phyloP scores from a whole-genome alignment of 1,284 basidiomycete genomes.

The Irpex rosettiformis region DNA sequence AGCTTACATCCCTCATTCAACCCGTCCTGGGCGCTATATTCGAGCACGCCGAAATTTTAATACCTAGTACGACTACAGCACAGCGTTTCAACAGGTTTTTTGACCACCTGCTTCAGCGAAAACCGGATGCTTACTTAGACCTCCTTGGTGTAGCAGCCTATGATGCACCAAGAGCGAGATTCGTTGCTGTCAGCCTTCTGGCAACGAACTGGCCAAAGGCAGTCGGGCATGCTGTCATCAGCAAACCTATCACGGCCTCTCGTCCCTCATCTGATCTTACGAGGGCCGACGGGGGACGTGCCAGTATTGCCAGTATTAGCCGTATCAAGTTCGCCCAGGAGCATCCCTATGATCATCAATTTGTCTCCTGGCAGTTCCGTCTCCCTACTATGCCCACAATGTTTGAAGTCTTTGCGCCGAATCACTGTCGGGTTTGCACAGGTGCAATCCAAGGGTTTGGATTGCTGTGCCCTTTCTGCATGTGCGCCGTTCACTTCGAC shows the following conservation, averaged over 20 bases:
- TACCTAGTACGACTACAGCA: constrained; percentile 32
- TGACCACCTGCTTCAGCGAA: constrained; percentile 52
- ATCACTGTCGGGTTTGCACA: constrained; percentile 53
- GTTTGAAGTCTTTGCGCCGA: constrained; percentile 33
- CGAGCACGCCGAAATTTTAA: constrained; percentile 45
- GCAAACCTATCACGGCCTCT: constrained; percentile 36
- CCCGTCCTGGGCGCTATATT: constrained; percentile 58
- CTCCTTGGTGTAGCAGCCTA: constrained; percentile 69
- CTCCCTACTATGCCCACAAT: constrained; percentile 23
- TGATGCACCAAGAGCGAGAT: constrained; percentile 51
- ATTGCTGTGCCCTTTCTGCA: constrained; percentile 62
- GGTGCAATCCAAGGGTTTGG: constrained; percentile 55
- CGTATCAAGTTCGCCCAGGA: constrained; percentile 17
- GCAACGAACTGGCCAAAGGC: constrained; percentile 62
- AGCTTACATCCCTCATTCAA: constrained; percentile 54
- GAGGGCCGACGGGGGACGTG: constrained; percentile 26
- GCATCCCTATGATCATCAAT: constrained; percentile 54
- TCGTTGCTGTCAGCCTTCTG: constrained; percentile 53
- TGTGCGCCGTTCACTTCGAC: constrained; percentile 63
- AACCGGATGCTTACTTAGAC: constrained; percentile 68
- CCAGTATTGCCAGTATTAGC: constrained; percentile 2
- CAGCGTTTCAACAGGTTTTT: constrained; percentile 58
- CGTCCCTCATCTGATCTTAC: not conserved
- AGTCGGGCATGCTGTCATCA: constrained; percentile 62
- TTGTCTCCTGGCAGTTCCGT: constrained; percentile 62